Evolutionary conservation across 139 green algal genomes (phyloP), one percentile per base, ranked within the genome.

Genomic region (Coccomyxa sp.): DNA sequence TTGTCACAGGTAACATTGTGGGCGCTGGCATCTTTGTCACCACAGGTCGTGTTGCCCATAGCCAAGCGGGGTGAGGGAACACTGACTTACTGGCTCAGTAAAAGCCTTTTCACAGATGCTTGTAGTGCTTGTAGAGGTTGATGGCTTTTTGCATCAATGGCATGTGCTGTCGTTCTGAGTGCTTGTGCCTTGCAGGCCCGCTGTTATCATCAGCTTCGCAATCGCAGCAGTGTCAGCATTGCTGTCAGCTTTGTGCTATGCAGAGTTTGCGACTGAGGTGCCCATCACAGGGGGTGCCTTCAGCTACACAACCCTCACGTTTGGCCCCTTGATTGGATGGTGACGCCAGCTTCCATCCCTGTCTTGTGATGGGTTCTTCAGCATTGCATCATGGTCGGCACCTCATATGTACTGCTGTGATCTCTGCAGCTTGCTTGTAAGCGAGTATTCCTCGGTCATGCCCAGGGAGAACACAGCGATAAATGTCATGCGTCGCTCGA

Each of bases 171-270:
- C 10, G 18, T 11, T 21, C 18, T 71, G 7, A 28, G 63, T 15
- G 63, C 63, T 25, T 59, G 17, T 67, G 38, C 13, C 30, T 18
- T 82, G 60, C 82, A 83, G 84, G 59, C 91, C 91, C 0, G 80
- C 84, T 0, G 90, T 96, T 25, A 79, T 94, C 1, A 14, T 95
- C 13, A 94, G 90, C 27, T 97, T 92, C 77, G 71, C 85, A 4
- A 18, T 95, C 1, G 83, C 89, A 1, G 87, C 80, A 0, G 23
- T 92, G 11, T 94, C 94, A 1, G 93, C 94, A 17, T 75, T 96
- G 76, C 87, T 98, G 27, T 94, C 90, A 0, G 93, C 93, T 16
- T 83, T 98, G 28, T 95, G 90, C 83, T 98, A 98, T 85, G 84
- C 93, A 15, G 95, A 98, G 88, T 98, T 95, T 83, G 93, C 94